phyloP scores from a whole-genome alignment of 441 rosid species.

The Erysimum cheiri region DNA sequence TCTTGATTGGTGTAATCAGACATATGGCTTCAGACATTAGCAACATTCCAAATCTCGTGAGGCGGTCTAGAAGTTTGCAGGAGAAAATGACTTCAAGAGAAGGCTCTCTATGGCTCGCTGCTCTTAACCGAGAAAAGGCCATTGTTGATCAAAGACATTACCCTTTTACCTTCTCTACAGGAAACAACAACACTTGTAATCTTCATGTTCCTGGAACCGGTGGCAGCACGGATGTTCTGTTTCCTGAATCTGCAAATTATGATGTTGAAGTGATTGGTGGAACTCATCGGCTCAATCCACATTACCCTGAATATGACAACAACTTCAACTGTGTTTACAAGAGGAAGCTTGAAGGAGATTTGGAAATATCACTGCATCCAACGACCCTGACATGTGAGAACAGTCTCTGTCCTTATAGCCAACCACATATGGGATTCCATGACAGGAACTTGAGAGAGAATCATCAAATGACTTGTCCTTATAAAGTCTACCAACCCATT shows the following conservation, averaged over 20 bases:
- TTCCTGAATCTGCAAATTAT: conserved; percentile 31
- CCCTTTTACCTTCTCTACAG: background rate
- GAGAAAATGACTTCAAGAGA: conserved; percentile 98
- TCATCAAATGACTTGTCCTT: conserved; percentile 42
- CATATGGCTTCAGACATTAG: conserved; percentile 83
- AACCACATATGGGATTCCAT: conserved; percentile 36
- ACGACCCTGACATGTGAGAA: conserved; percentile 39
- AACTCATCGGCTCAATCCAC: background rate
- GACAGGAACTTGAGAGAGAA: conserved; percentile 40
- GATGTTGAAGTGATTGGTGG: conserved; percentile 36
- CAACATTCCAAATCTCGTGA: conserved; percentile 76
- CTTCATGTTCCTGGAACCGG: conserved; percentile 1
- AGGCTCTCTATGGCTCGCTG: conserved; percentile 84
- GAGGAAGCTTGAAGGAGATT: conserved; percentile 37
- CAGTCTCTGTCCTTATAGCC: conserved; percentile 37
- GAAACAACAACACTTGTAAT: background rate
- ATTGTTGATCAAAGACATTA: conserved; percentile 43
- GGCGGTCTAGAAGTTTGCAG: conserved; percentile 85
- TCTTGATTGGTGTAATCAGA: conserved; percentile 80
- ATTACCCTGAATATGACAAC: conserved; percentile 3
- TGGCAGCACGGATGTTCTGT: background rate
- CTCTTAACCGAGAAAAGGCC: conserved; percentile 75
- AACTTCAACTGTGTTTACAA: conserved; percentile 17
- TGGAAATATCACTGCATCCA: conserved; percentile 18
- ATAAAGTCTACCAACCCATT: conserved; percentile 19